Evolutionary conservation across 257 asterid species (phyloP), one percentile per base, ranked within the genome.

Genomic region (Cordia subcordata): DNA sequence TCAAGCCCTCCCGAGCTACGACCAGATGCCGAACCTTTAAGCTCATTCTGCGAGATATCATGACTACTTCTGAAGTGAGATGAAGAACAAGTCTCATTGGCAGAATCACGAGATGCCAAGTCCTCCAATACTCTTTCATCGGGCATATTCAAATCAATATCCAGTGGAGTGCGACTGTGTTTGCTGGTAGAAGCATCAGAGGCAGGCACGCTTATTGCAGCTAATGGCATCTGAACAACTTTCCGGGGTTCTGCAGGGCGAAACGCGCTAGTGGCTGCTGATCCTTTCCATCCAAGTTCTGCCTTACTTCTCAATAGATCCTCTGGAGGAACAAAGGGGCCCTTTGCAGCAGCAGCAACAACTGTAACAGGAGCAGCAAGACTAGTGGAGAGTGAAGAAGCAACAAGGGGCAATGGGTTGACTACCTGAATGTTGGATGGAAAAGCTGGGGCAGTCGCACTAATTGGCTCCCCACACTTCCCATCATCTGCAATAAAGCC

Each of bases 401-500:
- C 68, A 47, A 84, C 52, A 55, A 75, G 51, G 8, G 70, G 62
- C 18, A 76, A 62, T 3, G 86, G 65, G 63, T 76, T 83, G 61
- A 75, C 51, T 59, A 62, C 50, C 18, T 68, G 79, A 74, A 65
- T 71, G 42, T 73, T 35, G 40, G 82, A 51, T 58, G 81, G 45
- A 69, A 65, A 46, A 32, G 69, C 79, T 37, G 76, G 46, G 42
- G 74, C 27, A 19, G 22, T 37, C 33, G 59, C 62, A 66, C 20
- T 78, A 55, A 49, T 62, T 44, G 75, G 69, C 63, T 88, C 94
- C 66, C 74, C 88, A 57, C 60, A 79, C 50, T 81, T 88, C 58
- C 86, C 96, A 32, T 88, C 96, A 69, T 90, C 97, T 19, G 70
- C 73, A 67, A 57, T 55, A 22, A 84, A 69, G 47, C 88, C 92